A percentile compares a stretch with the other conserved stretches of the same genome.
Evolutionary conservation across 805 yeast genomes (phyloP).

Genomic region (Candida methanosorbosa): DNA sequence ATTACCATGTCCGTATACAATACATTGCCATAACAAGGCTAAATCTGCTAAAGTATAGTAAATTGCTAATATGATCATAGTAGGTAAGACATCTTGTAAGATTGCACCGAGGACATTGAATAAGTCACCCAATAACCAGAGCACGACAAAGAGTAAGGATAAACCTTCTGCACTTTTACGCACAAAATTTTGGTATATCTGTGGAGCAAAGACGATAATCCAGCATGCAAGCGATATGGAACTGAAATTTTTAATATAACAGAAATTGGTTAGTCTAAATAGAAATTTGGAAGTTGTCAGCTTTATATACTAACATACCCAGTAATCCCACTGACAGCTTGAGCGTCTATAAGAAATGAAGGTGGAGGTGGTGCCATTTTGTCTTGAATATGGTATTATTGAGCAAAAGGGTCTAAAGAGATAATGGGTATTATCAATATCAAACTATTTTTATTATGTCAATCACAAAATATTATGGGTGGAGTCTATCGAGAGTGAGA

Average conservation of each 20-base stretch:
- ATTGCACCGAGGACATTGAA: conserved; percentile 90
- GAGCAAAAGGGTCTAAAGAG: too few relatives aligned
- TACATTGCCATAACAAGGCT: conserved; percentile 74
- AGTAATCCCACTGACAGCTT: conserved; percentile 69
- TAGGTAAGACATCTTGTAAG: conserved; percentile 83
- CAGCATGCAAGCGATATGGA: conserved; percentile 95
- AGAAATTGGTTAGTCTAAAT: background rate
- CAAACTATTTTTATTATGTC: too few relatives aligned
- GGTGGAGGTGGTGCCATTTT: conserved; percentile 65
- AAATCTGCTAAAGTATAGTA: conserved; percentile 91
- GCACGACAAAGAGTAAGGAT: conserved; percentile 72
- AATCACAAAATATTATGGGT: too few relatives aligned
- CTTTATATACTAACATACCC: conserved; percentile 25
- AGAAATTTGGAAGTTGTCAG: background rate
- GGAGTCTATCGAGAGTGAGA: too few relatives aligned
- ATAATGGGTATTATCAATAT: too few relatives aligned
- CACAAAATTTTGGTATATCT: conserved; percentile 82
- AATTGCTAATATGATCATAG: conserved; percentile 87
- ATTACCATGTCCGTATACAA: conserved; percentile 60
- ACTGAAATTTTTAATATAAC: conserved; percentile 19
- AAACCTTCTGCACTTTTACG: conserved; percentile 87
- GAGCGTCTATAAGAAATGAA: conserved; percentile 56
- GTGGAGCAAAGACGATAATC: conserved; percentile 97
- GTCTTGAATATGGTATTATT: too few relatives aligned
- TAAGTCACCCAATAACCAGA: conserved; percentile 92